phyloP scores from a whole-genome alignment of 2,329 filamentous ascomycete species.

The Alternaria dauci region DNA sequence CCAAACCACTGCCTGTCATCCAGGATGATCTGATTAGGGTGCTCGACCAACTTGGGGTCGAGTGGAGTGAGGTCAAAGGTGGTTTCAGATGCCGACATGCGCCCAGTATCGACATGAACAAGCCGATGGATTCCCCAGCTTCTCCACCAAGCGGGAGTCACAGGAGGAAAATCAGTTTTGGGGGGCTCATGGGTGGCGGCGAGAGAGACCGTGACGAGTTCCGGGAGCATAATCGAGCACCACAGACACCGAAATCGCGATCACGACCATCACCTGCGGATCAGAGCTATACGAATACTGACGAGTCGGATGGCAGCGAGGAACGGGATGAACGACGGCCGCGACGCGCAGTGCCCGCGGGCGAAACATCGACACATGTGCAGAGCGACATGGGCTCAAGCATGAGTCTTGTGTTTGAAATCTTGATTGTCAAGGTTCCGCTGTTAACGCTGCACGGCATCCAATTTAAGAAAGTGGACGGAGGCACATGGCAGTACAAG shows the following conservation, averaged over 20 bases:
- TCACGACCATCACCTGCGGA: conserved; percentile 63
- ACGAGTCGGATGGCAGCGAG: conserved; percentile 78
- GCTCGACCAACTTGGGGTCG: conserved; percentile 85
- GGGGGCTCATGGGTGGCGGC: conserved; percentile 68
- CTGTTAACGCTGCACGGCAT: conserved; percentile 92
- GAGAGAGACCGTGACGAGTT: conserved; percentile 71
- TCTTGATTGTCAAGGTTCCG: conserved; percentile 96
- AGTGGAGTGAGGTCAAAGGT: conserved; percentile 89
- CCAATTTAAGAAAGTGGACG: conserved; percentile 95
- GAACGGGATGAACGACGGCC: conserved; percentile 58
- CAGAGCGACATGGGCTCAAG: conserved; percentile 87
- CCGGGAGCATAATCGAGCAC: conserved; percentile 65
- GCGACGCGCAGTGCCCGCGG: conserved; percentile 62
- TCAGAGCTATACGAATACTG: conserved; percentile 84
- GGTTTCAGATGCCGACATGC: conserved; percentile 89
- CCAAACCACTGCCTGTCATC: conserved; percentile 85
- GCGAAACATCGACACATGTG: conserved; percentile 90
- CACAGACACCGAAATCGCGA: conserved; percentile 59
- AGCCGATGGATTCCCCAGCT: conserved; percentile 66
- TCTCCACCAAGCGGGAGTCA: conserved; percentile 60
- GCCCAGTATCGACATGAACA: conserved; percentile 88
- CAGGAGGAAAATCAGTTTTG: conserved; percentile 83
- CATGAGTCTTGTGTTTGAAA: conserved; percentile 89
- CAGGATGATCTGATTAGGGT: conserved; percentile 90
- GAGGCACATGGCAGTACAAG: conserved; percentile 98